Evolutionary conservation across 768 basidiomycete genomes (phyloP).

Genomic region (Lentinula guzmanii): DNA sequence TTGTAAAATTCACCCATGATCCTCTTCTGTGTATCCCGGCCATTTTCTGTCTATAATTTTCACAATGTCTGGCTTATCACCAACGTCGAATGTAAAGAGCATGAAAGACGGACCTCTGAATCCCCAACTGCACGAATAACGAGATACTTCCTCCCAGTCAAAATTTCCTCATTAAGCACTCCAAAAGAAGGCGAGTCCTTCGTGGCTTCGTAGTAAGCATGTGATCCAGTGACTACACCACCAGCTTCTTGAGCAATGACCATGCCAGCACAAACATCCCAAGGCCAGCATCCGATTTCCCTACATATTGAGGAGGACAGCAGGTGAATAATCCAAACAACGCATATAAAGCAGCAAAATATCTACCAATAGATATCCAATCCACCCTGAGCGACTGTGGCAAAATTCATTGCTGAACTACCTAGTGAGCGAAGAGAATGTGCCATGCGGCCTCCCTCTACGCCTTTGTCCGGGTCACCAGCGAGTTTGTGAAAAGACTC

Average conservation of each 20-base stretch:
- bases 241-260: conserved; percentile 92
- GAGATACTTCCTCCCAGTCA: conserved; percentile 77
- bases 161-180: conserved; percentile 60
- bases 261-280: conserved; percentile 91
- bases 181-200: conserved; percentile 37
- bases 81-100: not conserved
- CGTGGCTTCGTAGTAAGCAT: conserved; percentile 36
- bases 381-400: conserved; percentile 83
- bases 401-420: conserved; percentile 78
- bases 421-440: conserved; percentile 82
- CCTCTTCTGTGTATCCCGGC: conserved; percentile 65
- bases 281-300: conserved; percentile 80
- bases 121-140: conserved; percentile 68
- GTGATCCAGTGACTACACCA: conserved; percentile 68
- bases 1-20: conserved; percentile 84
- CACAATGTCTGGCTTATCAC: not conserved
- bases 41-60: conserved; percentile 43
- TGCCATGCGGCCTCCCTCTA: conserved; percentile 74
- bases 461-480: conserved; percentile 56
- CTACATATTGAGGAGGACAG: conserved; percentile 23
- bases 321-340: not conserved
- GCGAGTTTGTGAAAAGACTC: conserved; percentile 70
- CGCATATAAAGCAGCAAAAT: conserved; percentile 3
- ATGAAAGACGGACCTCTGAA: conserved; percentile 30
- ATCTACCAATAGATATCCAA: conserved; percentile 83